Base-by-base conservation (phyloP, 495 filamentous ascomycete genomes). In the Chaetomium tenue region DNA sequence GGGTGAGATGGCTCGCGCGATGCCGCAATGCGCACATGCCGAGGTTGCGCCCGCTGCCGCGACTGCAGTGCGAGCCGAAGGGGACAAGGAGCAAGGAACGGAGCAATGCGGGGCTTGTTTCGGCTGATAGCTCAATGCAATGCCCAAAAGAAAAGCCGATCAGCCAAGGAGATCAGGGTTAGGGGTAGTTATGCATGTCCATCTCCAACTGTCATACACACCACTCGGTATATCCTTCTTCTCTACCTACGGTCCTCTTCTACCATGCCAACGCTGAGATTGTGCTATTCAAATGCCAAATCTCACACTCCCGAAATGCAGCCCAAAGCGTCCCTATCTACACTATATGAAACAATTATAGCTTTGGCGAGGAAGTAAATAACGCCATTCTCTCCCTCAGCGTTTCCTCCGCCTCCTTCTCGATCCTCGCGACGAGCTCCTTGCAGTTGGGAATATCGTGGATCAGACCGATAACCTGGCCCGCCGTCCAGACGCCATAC, bases 401-500 rank as follows among this genome's bases (percentile, higher is more conserved):
- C 11, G 83, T 81, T 53, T 76, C 76, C 72, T 86, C 84, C 0
- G 85, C 85, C 68, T 87, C 85, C 68, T 76, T 82, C 73, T 88
- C 85, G 61, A 88, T 87, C 56, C 85, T 78, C 58, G 72, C 76
- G 5, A 87, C 60, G 16, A 88, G 75, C 0, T 70, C 81, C 56
- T 77, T 79, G 67, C 86, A 88, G 3, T 83, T 84, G 18, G 86
- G 86, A 33, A 88, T 87, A 64, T 88, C 86, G 58, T 88, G 79
- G 61, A 88, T 87, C 26, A 87, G 71, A n/a, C 86, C 86, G 65
- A 88, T 87, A 44, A 87, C 85, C 66, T 86, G 84, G 5, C 86
- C 86, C 22, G 85, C 85, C 46, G 85, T 87, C 85, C 85, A 87
- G 59, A 88, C 93, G 44, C 93, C 93, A 75, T 85, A 91, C 67